phyloP scores from a whole-genome alignment of 192 early-diverging fungal species.

The Martensiomyces pterosporus region DNA sequence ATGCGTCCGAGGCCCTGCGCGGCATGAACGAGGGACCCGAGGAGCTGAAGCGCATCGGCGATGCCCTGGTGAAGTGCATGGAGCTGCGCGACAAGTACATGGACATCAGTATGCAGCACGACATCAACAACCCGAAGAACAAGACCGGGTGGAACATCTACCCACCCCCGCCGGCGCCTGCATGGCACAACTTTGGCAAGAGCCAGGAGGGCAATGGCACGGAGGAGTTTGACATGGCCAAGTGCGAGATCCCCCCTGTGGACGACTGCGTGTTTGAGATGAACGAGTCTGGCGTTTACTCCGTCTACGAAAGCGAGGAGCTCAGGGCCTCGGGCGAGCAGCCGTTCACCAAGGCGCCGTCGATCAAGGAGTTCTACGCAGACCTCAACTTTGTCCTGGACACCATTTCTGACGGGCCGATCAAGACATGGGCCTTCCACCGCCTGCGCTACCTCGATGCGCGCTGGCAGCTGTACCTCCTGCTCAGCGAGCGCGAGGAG shows the following conservation, averaged over 20 bases:
- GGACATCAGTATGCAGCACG: conserved; percentile 56
- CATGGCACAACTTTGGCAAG: conserved; percentile 56
- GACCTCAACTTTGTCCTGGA: conserved; percentile 71
- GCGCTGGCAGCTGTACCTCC: conserved; percentile 81
- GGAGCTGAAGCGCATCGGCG: not conserved
- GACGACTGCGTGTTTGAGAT: conserved; percentile 46
- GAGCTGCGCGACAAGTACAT: conserved; percentile 75
- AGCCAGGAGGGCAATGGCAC: not conserved
- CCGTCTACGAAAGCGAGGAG: conserved; percentile 37
- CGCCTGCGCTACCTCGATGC: conserved; percentile 76
- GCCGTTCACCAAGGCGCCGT: conserved; percentile 51
- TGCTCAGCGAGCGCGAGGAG: conserved; percentile 85
- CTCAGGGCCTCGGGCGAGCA: conserved; percentile 5
- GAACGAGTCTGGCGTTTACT: conserved; percentile 54
- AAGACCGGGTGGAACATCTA: conserved; percentile 68
- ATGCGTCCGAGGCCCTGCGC: too few relatives aligned
- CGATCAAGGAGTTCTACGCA: conserved; percentile 68
- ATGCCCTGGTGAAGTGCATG: not conserved
- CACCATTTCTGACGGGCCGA: conserved; percentile 72
- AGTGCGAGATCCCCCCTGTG: conserved; percentile 4
- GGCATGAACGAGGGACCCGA: not conserved
- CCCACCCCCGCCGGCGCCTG: conserved; percentile 71
- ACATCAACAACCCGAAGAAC: conserved; percentile 76
- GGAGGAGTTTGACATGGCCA: conserved; percentile 13
- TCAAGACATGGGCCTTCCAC: conserved; percentile 81